Evolutionary conservation across 768 basidiomycete genomes (phyloP).

Genomic region (Naganishia friedmannii): DNA sequence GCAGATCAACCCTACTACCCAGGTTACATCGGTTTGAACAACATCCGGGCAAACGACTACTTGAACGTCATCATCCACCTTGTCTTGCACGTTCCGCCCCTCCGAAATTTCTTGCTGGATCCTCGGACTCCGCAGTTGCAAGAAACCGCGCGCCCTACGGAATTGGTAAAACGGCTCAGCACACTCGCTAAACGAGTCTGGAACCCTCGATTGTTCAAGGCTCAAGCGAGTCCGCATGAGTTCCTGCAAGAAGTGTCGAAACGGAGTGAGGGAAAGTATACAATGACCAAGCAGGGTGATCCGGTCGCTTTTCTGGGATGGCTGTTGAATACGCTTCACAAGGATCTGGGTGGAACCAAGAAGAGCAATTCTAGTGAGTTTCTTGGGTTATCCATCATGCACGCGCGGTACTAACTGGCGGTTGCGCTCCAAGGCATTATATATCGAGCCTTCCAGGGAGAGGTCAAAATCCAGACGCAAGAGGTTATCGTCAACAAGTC

Average conservation of each 20-base stretch:
- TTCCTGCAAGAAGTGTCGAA: slow-evolving; percentile 94
- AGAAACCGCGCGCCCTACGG: slow-evolving; percentile 55
- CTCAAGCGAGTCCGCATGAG: slow-evolving; percentile 98
- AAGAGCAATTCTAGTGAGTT: slow-evolving; percentile 81
- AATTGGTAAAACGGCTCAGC: slow-evolving; percentile 83
- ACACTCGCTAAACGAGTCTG: slow-evolving; percentile 86
- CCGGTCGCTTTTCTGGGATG: slow-evolving; percentile 94
- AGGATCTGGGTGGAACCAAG: slow-evolving; percentile 90
- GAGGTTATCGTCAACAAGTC: slow-evolving; percentile 80
- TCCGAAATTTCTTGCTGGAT: slow-evolving; percentile 71
- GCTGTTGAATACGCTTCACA: slow-evolving; percentile 88
- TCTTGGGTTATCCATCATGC: background rate
- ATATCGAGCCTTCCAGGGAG: slow-evolving; percentile 90
- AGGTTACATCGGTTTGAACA: slow-evolving; percentile 93
- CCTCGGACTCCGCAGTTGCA: slow-evolving; percentile 45
- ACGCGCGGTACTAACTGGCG: slow-evolving; percentile 31
- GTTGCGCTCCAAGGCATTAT: slow-evolving; percentile 67
- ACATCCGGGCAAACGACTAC: slow-evolving; percentile 95
- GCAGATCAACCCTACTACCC: slow-evolving; percentile 75
- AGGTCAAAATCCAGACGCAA: slow-evolving; percentile 87
- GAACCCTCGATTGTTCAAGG: slow-evolving; percentile 95
- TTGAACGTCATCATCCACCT: slow-evolving; percentile 96
- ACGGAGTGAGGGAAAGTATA: slow-evolving; percentile 83
- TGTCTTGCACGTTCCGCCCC: slow-evolving; percentile 80
- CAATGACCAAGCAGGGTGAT: slow-evolving; percentile 89